phyloP scores from a whole-genome alignment of 164 flowering plant genomes.

The Cinnamomum micranthum region DNA sequence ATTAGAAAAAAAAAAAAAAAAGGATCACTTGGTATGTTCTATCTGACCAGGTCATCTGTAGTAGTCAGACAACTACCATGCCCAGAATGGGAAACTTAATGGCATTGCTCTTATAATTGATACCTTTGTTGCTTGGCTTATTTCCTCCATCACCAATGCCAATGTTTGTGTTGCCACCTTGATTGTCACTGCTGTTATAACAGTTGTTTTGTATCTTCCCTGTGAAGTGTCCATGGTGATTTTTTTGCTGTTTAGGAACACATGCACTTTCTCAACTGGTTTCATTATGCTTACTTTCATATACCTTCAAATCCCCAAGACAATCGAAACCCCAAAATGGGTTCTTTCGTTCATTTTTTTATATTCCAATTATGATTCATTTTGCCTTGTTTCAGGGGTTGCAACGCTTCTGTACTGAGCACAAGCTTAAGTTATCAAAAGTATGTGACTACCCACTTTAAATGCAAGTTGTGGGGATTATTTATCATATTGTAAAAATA shows the following conservation, averaged over 20 bases:
- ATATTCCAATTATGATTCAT: not conserved
- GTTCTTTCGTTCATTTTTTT: not conserved
- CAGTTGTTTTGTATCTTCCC: not conserved
- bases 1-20: no score
- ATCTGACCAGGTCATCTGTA: no score
- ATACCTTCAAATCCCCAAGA: not conserved
- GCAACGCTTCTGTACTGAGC: conserved; percentile 95
- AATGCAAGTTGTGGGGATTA: not conserved
- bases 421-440: conserved; percentile 92
- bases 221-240: not conserved
- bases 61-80: no score
- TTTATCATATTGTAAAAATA: conserved; percentile 5
- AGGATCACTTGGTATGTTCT: no score
- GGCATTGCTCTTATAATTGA: not conserved
- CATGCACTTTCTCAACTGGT: not conserved
- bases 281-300: not conserved
- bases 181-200: not conserved
- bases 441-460: conserved; percentile 27
- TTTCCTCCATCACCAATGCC: not conserved
- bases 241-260: no score
- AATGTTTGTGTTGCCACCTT: not conserved
- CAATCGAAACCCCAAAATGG: not conserved
- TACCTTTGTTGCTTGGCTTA: not conserved
- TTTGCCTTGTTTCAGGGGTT: conserved; percentile 52
- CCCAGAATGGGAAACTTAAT: no score